Percentiles rank a stretch among this genome's conserved stretches.
These are phyloP conservation scores for Pecoramyces ruminantium DNA, from an alignment of 192 early-diverging fungal genomes.

Conservation along the genomic window DNA sequence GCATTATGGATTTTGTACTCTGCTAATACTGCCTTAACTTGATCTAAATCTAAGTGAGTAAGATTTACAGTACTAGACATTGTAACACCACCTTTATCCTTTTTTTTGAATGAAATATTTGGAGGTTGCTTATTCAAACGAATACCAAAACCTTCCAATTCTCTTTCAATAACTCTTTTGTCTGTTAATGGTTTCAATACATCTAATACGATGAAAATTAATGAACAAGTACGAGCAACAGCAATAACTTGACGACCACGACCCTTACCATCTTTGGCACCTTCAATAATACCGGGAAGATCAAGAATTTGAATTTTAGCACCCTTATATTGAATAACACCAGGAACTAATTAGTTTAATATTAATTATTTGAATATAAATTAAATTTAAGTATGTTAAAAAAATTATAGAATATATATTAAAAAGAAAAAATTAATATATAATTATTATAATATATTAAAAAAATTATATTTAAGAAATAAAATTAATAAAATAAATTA, in stretches of 20 bases:
- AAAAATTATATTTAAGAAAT: too few species aligned
- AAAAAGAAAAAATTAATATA: too few species aligned
- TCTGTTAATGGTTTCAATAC: constrained; percentile 91
- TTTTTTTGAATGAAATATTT: constrained; percentile 88
- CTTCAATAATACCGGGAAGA: constrained; percentile 95
- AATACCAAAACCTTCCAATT: constrained; percentile 95
- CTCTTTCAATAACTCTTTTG: constrained; percentile 86
- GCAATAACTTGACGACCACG: constrained; percentile 94
- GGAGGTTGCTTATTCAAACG: constrained; percentile 92
- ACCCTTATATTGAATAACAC: constrained; percentile 70
- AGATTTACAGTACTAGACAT: constrained; percentile 85
- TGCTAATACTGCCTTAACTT: constrained; percentile 80
- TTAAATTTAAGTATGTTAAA: too few species aligned
- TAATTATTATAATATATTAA: too few species aligned
- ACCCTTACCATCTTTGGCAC: constrained; percentile 98
- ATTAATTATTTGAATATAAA: too few species aligned
- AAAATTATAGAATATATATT: too few species aligned
- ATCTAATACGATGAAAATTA: constrained; percentile 93
- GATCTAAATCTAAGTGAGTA: constrained; percentile 71
- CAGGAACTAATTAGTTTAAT: background rate
- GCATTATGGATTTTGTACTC: constrained; percentile 97
- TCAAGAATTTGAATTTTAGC: constrained; percentile 98
- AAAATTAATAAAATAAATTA: too few species aligned
- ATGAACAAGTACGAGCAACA: constrained; percentile 90
- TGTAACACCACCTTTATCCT: constrained; percentile 94